Conservation (phyloP, 768 basidiomycete species). For the Boletus fagicola region DNA sequence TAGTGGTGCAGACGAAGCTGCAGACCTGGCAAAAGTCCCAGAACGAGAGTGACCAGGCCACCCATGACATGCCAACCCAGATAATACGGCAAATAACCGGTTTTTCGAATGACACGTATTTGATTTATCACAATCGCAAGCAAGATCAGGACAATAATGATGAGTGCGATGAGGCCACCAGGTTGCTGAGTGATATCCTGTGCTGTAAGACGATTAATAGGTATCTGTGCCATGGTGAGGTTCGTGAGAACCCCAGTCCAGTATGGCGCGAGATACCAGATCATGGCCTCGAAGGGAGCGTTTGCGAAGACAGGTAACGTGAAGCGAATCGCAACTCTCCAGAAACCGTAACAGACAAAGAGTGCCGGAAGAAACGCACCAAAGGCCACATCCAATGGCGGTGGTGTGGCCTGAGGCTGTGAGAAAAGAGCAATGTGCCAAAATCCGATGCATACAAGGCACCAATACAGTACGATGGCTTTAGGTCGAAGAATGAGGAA, state of each 20-base stretch:
- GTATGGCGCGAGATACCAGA: slow-evolving; percentile 74
- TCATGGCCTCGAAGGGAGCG: slow-evolving; percentile 66
- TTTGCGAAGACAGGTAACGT: slow-evolving; percentile 66
- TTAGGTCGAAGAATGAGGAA: slow-evolving; percentile 73
- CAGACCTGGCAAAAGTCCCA: slow-evolving; percentile 68
- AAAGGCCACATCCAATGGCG: slow-evolving; percentile 70
- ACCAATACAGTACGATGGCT: slow-evolving; percentile 69
- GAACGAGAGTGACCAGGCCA: slow-evolving; percentile 60
- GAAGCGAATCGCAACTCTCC: slow-evolving; percentile 73
- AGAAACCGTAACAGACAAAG: slow-evolving; percentile 77
- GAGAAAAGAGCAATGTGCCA: slow-evolving; percentile 85
- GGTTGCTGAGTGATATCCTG: slow-evolving; percentile 63
- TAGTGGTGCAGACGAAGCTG: slow-evolving; percentile 81
- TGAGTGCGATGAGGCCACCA: slow-evolving; percentile 65
- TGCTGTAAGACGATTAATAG: slow-evolving; percentile 71
- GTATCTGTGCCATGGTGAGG: slow-evolving; percentile 67
- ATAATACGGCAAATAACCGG: slow-evolving; percentile 80
- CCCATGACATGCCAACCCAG: slow-evolving; percentile 69
- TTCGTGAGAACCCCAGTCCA: slow-evolving; percentile 80
- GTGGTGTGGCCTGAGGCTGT: slow-evolving; percentile 64
- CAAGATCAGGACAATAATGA: slow-evolving; percentile 65
- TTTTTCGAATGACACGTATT: slow-evolving; percentile 77
- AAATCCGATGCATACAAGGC: slow-evolving; percentile 77
- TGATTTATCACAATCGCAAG: slow-evolving; percentile 67
- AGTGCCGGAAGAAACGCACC: slow-evolving; percentile 73